Percentiles rank a stretch among this genome's conserved stretches.
phyloP scores from a whole-genome alignment of 164 flowering plant genomes.

The Litsea cubeba region DNA sequence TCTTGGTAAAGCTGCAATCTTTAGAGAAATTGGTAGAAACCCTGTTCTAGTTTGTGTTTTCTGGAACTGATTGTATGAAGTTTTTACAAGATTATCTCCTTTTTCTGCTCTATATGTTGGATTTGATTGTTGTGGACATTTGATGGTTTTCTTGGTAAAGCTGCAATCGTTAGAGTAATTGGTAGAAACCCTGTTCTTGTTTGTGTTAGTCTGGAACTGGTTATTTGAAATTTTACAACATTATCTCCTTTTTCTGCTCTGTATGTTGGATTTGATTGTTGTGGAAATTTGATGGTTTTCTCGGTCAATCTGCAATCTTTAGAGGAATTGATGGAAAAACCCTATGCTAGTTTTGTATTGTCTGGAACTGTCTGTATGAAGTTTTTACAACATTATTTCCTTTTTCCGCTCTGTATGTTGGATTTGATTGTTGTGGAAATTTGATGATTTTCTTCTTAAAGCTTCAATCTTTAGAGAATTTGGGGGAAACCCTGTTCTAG shows the following conservation, averaged over 20 bases:
- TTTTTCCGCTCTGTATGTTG: not conserved
- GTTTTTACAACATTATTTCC: not conserved
- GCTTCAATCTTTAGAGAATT: not conserved
- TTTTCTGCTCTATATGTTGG: constrained; percentile 2
- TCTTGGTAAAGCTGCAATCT: not conserved
- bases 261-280: not conserved
- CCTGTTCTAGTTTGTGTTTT: not conserved
- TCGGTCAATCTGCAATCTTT: no score
- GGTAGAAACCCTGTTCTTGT: not conserved
- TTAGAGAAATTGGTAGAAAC: not conserved
- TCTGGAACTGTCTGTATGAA: not conserved
- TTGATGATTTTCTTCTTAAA: not conserved
- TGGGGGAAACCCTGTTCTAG: not conserved
- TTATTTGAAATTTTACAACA: not conserved
- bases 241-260: constrained; percentile 2
- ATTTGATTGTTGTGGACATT: not conserved
- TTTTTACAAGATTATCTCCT: not conserved
- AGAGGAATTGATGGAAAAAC: not conserved
- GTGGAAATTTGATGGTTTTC: constrained; percentile 1
- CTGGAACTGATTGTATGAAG: not conserved
- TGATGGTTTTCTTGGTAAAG: not conserved
- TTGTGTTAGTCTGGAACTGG: not conserved
- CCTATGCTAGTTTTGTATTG: not conserved
- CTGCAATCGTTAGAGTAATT: not conserved
- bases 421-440: not conserved